Percentiles rank a stretch among this genome's conserved stretches.
Evolutionary conservation across 202 grass and related monocot genomes (phyloP).

Genomic region (Musa balbisiana): DNA sequence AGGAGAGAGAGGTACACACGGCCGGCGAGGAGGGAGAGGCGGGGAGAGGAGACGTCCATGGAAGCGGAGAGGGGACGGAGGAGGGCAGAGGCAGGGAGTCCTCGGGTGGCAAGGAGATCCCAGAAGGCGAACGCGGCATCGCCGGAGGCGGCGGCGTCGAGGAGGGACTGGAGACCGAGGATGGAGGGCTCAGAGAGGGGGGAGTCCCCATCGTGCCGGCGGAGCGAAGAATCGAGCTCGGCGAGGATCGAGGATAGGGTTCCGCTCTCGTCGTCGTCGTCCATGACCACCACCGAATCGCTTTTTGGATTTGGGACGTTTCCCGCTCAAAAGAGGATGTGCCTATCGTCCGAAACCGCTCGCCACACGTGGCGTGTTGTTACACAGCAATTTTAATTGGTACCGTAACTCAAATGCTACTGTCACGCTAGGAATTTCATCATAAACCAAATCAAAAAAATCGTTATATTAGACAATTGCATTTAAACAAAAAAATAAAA

Average conservation of each 20-base stretch:
- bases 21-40: constrained; percentile 2
- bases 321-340: not conserved
- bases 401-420: no score
- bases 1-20: constrained; percentile 1
- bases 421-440: no score
- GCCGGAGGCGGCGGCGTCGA: not conserved
- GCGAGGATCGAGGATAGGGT: constrained; percentile 18
- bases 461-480: no score
- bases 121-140: not conserved
- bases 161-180: constrained; percentile 4
- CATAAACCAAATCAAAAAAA: no score
- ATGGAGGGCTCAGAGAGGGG: constrained; percentile 1
- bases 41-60: not conserved
- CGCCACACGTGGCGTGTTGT: no score
- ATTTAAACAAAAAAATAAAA: no score
- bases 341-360: not conserved
- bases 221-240: constrained; percentile 6
- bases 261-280: not conserved
- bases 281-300: not conserved
- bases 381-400: no score
- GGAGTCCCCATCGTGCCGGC: not conserved
- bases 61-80: not conserved
- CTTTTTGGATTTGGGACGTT: constrained; percentile 2
- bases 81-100: not conserved
- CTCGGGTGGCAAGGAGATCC: not conserved